Base-by-base conservation (phyloP, 441 rosid species). In the Flueggea neowawraea region DNA sequence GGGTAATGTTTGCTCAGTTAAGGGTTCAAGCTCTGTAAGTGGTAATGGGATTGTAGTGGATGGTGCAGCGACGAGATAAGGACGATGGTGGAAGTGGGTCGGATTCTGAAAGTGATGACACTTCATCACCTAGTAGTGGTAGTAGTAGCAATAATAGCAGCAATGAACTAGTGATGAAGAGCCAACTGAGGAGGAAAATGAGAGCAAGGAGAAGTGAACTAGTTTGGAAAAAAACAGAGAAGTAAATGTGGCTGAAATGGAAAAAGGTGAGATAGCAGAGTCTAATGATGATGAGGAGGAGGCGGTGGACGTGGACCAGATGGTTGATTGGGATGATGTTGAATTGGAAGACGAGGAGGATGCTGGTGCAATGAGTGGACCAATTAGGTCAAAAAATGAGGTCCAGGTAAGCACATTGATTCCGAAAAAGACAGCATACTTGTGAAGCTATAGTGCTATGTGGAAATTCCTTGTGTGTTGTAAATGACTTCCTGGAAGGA, bases 361-460 rank as follows among this genome's bases (percentile, higher is more conserved):
- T n/a, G 61, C 52, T 15, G 81, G 64, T 71, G 73, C 53, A 32
- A n/a, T 17, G 31, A 66, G 36, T 53, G 85, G 78, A 31, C 91
- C 97, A 50, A 78, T 95, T 62, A 83, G 65, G 75, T 95, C 99
- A 32, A 90, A 90, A 83, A 90, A 95, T 71, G 99, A 95, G 72
- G 70, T 83, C 69, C 71, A 74, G 85, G 98, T 90, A 88, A 58
- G 0, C 57, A 33, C 31, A 15, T 3, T 31, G 4, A 10, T 31
- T 13, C 12, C 12, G 39, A 6, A 10, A 17, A 12, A 1, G 14
- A 31, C 36, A n/a, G 5, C 17, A 10, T 52, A 43, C 45, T 16
- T 54, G 47, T 58, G 57, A 28, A 57, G 10, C 39, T 43, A 6
- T 22, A 52, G 61, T 6, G 45, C 3, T 11, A 43, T 43, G 28